Conservation (phyloP, 2,329 filamentous ascomycete genomes). For the Scedosporium aurantiacum region DNA sequence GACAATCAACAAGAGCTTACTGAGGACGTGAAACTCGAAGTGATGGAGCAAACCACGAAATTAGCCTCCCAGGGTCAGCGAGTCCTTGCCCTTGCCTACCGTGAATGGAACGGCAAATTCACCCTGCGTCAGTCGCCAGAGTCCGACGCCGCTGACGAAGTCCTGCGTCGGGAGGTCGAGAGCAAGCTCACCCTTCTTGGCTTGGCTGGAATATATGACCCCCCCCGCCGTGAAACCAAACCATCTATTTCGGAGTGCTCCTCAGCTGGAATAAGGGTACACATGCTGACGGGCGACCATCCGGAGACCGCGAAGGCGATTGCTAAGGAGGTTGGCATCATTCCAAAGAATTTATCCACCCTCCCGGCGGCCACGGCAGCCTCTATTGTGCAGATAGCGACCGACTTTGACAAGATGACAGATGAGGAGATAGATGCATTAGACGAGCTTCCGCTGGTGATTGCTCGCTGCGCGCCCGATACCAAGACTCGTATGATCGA, state of each 20-base stretch:
- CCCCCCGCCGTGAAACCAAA: conserved; percentile 70
- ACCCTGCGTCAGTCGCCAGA: conserved; percentile 20
- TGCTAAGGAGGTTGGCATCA: conserved; percentile 67
- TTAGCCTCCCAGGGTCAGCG: conserved; percentile 60
- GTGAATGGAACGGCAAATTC: conserved; percentile 42
- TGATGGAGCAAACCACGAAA: conserved; percentile 42
- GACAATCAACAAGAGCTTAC: conserved; percentile 33
- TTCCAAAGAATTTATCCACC: conserved; percentile 49
- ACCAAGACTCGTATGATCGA: conserved; percentile 91
- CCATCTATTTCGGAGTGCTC: conserved; percentile 60
- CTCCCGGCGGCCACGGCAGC: conserved; percentile 53
- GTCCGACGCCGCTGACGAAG: conserved; percentile 21
- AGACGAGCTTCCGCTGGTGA: conserved; percentile 65
- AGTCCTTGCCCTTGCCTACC: conserved; percentile 60
- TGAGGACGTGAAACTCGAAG: conserved; percentile 35
- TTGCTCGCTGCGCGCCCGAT: conserved; percentile 72
- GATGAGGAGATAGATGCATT: conserved; percentile 67
- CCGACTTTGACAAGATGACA: conserved; percentile 66
- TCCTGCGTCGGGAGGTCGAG: conserved; percentile 52
- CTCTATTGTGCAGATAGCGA: conserved; percentile 62
- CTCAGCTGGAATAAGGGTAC: conserved; percentile 63
- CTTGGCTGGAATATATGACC: conserved; percentile 79
- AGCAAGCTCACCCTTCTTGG: conserved; percentile 61
- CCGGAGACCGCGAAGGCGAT: conserved; percentile 69
- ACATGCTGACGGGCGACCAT: conserved; percentile 80